Base-by-base conservation (phyloP, 345 rosid species). In the Salix viminalis region DNA sequence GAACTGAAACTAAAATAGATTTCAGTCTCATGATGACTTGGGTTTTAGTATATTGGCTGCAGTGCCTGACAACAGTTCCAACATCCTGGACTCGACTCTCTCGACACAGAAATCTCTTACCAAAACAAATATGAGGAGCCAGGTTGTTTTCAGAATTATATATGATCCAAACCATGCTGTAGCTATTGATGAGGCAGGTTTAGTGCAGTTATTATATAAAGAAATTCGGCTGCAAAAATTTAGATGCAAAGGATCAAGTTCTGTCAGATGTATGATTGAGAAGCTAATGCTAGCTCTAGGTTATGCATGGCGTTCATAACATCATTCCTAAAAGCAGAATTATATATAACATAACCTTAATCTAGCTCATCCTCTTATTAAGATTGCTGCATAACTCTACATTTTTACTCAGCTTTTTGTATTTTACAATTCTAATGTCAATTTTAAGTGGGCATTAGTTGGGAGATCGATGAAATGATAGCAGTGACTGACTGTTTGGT, bases 1-100 rank as follows among this genome's bases (percentile, higher is more conserved):
- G 28, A 54, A 67, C 41, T 46, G 61, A 66, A 71, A 37, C 28
- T 4, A 39, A 64, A 56, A 7, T 15, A 66, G 28, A 68, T 69
- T 76, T 62, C 79, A 62, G 61, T 13, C 46, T 34, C 39, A 18
- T 46, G 52, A 23, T 67, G 65, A 32, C 44, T 70, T 70, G 62
- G 64, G 46, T 70, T 77, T 34, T 70, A 21, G 75, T 62, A 16
- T 46, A 21, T 56, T 44, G 79, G 19, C 62, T 61, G 50, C 5
- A 61, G 79, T 30, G 24, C 28, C 67, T 24, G 36, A 13, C 18
- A 48, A 1, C 24, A 70, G 24, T 50, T 48, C 39, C 64, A 36
- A 3, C 9, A 9, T 34, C 6, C 37, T 34, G 37, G 37, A 34
- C 37, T 34, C 28, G 5, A 11, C 3, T 41, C 44, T 52, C 23